A percentile compares a stretch with the other conserved stretches of the same genome.
Conservation (phyloP, 257 asterid genomes). For the Cynanchum wilfordii region DNA sequence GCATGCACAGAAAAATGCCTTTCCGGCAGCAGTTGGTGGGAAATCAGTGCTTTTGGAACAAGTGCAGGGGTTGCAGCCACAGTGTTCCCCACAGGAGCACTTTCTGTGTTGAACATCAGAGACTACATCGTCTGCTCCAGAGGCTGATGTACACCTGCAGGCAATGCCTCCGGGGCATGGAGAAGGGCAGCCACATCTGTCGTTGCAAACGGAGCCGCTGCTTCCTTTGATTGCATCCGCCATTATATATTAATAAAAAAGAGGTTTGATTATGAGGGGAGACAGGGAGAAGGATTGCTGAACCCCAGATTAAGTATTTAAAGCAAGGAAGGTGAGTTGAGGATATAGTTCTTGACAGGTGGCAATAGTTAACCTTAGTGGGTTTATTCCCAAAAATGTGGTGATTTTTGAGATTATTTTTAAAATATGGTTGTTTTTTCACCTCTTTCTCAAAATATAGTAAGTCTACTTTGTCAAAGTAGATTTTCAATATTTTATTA, state of each 20-base stretch:
- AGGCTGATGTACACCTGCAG: conserved; percentile 30
- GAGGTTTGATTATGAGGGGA: neutral
- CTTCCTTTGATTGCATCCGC: neutral
- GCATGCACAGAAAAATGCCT: conserved; percentile 42
- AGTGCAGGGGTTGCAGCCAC: conserved; percentile 57
- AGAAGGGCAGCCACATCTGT: conserved; percentile 56
- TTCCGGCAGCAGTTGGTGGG: conserved; percentile 29
- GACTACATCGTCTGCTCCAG: neutral
- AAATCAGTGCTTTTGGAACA: conserved; percentile 24
- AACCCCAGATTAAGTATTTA: neutral
- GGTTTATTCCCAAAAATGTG: no score
- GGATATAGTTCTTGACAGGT: neutral
- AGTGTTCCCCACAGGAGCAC: conserved; percentile 61
- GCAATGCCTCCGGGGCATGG: conserved; percentile 54
- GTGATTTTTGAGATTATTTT: no score
- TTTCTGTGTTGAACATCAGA: conserved; percentile 37
- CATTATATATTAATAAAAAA: neutral
- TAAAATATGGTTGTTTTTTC: no score
- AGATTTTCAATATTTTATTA: no score
- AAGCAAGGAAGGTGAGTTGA: neutral
- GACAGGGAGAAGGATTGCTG: neutral
- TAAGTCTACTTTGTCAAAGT: no score
- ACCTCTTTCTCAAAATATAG: no score
- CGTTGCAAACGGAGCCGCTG: conserved; percentile 26
- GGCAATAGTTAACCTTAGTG: neutral